Percentiles rank a stretch among this genome's conserved stretches.
Conservation (phyloP, 1,284 basidiomycete genomes). For the Melampsora americana region DNA sequence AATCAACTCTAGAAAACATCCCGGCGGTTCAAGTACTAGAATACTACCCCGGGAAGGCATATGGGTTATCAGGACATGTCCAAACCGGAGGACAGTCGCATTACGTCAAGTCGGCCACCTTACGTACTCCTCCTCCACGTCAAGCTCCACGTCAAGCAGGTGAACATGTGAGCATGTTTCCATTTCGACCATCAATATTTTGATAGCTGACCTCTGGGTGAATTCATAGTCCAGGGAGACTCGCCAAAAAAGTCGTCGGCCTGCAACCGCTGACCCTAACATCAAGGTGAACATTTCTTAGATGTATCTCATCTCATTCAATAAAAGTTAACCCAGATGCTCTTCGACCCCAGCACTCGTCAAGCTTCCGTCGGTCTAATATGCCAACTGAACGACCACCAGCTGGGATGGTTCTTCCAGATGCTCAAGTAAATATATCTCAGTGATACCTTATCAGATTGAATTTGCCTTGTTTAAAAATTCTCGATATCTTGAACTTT, state of each 20-base stretch:
- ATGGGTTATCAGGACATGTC: neutral
- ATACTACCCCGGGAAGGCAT: conserved; percentile 1
- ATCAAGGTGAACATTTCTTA: neutral
- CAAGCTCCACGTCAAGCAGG: too few relatives aligned
- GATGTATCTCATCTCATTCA: neutral
- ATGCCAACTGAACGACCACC: neutral
- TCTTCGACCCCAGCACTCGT: neutral
- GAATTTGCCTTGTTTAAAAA: neutral
- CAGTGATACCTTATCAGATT: too few relatives aligned
- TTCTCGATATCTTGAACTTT: neutral
- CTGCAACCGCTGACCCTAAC: neutral
- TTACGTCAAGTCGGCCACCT: neutral
- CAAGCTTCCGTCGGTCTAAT: neutral
- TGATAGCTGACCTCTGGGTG: too few relatives aligned
- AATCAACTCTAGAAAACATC: neutral
- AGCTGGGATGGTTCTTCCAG: too few relatives aligned
- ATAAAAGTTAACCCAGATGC: neutral
- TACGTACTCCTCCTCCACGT: neutral
- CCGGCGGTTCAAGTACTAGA: neutral
- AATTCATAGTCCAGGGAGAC: too few relatives aligned
- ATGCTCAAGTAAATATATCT: too few relatives aligned
- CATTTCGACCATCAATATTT: too few relatives aligned
- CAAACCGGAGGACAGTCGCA: neutral
- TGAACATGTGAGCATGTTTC: neutral
- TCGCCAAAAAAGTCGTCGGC: neutral